Percentiles rank a stretch among this genome's conserved stretches.
Conservation (phyloP, 2,329 filamentous ascomycete genomes). For the Fusarium foetens region DNA sequence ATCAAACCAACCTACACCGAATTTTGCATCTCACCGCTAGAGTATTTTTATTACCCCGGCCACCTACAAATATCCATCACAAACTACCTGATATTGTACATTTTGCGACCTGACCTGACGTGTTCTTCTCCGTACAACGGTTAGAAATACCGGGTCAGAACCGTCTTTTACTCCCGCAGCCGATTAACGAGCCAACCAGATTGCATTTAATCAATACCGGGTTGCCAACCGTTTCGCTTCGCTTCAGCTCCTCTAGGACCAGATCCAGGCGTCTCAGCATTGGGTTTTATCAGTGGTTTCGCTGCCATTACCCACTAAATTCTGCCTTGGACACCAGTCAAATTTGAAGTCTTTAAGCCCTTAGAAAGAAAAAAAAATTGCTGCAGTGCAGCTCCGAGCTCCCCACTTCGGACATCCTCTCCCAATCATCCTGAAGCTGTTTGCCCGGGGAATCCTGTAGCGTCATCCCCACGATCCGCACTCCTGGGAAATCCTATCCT, state of each 20-base stretch:
- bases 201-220: conserved; percentile 15
- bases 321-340: conserved; percentile 22
- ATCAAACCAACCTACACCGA: conserved; percentile 9
- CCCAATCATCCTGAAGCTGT: conserved; percentile 41
- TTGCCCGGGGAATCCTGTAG: conserved; percentile 40
- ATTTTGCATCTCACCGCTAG: conserved; percentile 10
- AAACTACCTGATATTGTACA: conserved; percentile 20
- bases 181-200: conserved; percentile 34
- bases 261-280: conserved; percentile 15
- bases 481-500: conserved; percentile 41
- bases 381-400: conserved; percentile 36
- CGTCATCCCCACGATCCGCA: conserved; percentile 47
- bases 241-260: conserved; percentile 20
- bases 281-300: conserved; percentile 10
- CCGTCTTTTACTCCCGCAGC: conserved; percentile 15
- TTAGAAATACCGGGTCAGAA: conserved; percentile 27
- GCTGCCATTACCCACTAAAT: conserved; percentile 36
- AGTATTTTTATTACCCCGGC: conserved; percentile 23
- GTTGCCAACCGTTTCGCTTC: conserved; percentile 13
- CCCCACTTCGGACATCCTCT: conserved; percentile 35
- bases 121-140: conserved; percentile 20
- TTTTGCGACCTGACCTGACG: conserved; percentile 1
- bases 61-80: conserved; percentile 21
- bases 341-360: conserved; percentile 35
- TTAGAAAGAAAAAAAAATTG: conserved; percentile 33